Evolutionary conservation across 2,329 filamentous ascomycete species (phyloP).

Genomic region (Aspergillus uvarum): DNA sequence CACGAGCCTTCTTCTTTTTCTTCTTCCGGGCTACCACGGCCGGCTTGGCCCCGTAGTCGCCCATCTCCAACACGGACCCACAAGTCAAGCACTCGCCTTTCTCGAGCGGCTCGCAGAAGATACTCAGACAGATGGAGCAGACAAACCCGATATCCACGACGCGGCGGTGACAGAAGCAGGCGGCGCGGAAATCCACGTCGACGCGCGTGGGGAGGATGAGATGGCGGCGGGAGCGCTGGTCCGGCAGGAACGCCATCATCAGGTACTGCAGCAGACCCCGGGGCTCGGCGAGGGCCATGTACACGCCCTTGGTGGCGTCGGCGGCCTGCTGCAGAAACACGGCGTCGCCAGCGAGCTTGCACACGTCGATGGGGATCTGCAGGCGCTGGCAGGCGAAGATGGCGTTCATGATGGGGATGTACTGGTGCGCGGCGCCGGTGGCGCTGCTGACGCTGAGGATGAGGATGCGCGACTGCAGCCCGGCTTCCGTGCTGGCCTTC

Average conservation of each 20-base stretch:
- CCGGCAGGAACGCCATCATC: slow-evolving; percentile 88
- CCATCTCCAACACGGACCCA: slow-evolving; percentile 74
- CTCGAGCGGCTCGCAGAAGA: slow-evolving; percentile 71
- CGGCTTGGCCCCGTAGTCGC: slow-evolving; percentile 71
- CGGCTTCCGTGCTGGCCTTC: not conserved
- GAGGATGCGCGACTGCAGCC: slow-evolving; percentile 76
- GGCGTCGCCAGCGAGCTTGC: slow-evolving; percentile 79
- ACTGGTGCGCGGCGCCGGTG: slow-evolving; percentile 81
- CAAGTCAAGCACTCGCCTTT: slow-evolving; percentile 77
- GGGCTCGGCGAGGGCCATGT: slow-evolving; percentile 62
- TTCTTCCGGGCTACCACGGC: slow-evolving; percentile 71
- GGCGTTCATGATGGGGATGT: slow-evolving; percentile 97
- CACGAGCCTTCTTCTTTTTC: slow-evolving; percentile 71
- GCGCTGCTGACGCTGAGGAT: slow-evolving; percentile 88
- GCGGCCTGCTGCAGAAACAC: slow-evolving; percentile 93
- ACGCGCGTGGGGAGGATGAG: slow-evolving; percentile 78
- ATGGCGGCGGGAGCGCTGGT: slow-evolving; percentile 61
- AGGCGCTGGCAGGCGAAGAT: slow-evolving; percentile 93
- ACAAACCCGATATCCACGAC: slow-evolving; percentile 93
- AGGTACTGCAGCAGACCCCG: slow-evolving; percentile 83
- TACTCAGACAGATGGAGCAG: slow-evolving; percentile 93
- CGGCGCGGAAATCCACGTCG: slow-evolving; percentile 93
- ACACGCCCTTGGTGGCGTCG: slow-evolving; percentile 69
- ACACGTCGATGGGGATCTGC: slow-evolving; percentile 86
- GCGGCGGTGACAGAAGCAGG: slow-evolving; percentile 91